phyloP scores from a whole-genome alignment of 129 eudicot species.

The Artemisia tridentata region DNA sequence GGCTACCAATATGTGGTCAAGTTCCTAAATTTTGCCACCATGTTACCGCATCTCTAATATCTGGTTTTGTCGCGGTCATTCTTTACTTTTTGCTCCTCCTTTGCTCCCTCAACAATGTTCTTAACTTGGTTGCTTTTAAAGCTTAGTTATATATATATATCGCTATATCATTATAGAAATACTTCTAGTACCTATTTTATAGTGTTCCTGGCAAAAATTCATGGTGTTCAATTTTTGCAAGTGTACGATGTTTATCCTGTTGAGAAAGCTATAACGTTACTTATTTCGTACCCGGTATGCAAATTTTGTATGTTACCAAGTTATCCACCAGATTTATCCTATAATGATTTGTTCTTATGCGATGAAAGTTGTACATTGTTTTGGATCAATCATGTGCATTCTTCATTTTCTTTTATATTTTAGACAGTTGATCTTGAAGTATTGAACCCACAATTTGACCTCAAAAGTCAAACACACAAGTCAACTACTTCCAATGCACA shows the following conservation, averaged over 20 bases:
- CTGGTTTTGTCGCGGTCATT: conserved; percentile 63
- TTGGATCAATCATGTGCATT: not conserved
- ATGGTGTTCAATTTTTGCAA: not conserved
- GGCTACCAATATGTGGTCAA: conserved; percentile 94
- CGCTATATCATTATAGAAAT: not conserved
- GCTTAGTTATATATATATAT: conserved; percentile 22
- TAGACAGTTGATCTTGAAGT: too few relatives aligned
- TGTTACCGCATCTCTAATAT: conserved; percentile 46
- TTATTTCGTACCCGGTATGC: not conserved
- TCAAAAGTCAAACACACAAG: not conserved
- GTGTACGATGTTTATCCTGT: not conserved
- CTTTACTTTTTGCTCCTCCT: conserved; percentile 60
- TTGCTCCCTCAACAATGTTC: conserved; percentile 56
- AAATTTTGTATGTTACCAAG: conserved; percentile 10
- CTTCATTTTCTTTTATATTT: not conserved
- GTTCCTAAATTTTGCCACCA: conserved; percentile 84
- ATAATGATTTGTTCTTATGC: not conserved
- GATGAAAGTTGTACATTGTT: conserved; percentile 5
- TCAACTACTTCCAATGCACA: not conserved
- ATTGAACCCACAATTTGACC: too few relatives aligned
- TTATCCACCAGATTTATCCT: not conserved
- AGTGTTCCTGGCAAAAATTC: not conserved
- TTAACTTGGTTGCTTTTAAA: conserved; percentile 51
- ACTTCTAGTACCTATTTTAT: not conserved
- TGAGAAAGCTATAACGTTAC: not conserved